These are phyloP conservation scores for Raphanus raphanistrum DNA, from an alignment of 345 rosid species.

Conservation along the genomic window DNA sequence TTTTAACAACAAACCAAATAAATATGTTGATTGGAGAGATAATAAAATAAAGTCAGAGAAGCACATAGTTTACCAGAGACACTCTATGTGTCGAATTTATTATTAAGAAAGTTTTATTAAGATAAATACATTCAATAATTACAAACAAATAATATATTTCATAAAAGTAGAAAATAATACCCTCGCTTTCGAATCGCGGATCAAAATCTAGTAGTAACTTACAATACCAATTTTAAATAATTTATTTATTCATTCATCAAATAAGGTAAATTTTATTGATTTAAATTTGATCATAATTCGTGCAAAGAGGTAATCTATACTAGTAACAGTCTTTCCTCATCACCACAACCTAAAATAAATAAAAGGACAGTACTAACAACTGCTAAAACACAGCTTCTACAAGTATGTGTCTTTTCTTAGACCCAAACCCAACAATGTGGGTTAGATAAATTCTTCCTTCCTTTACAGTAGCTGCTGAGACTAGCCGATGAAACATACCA, in stretches of 20 bases:
- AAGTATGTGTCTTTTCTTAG: slow-evolving; percentile 72
- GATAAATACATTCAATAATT: too few relatives aligned
- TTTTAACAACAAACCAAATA: too few relatives aligned
- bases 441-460: slow-evolving; percentile 75
- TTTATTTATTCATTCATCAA: neutral
- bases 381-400: slow-evolving; percentile 69
- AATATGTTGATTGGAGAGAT: too few relatives aligned
- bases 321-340: neutral
- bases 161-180: too few relatives aligned
- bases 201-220: too few relatives aligned
- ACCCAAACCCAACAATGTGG: slow-evolving; percentile 79
- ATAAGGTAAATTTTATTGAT: neutral
- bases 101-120: too few relatives aligned
- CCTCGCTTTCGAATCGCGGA: too few relatives aligned
- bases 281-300: neutral
- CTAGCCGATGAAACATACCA: slow-evolving; percentile 71
- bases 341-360: neutral
- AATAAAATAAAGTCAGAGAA: too few relatives aligned
- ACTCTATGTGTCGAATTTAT: too few relatives aligned
- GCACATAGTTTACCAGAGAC: too few relatives aligned
- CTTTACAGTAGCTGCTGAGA: slow-evolving; percentile 78
- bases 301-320: neutral
- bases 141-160: too few relatives aligned
- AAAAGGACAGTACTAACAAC: neutral
- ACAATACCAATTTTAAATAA: too few relatives aligned